phyloP scores from a whole-genome alignment of 2,329 filamentous ascomycete species.

The Cercospora citrullina region DNA sequence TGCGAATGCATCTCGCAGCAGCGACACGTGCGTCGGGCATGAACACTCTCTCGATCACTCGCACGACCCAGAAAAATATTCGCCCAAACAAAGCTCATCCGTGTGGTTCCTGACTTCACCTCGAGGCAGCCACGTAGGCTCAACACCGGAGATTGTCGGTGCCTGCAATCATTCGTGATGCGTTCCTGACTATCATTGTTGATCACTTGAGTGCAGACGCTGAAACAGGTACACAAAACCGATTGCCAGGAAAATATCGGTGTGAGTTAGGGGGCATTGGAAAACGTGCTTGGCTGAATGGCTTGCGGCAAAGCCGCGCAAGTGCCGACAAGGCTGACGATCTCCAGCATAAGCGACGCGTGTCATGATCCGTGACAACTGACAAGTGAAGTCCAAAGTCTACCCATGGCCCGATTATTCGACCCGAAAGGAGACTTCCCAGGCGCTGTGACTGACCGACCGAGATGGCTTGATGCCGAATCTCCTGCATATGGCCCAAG shows the following conservation, averaged over 20 bases:
- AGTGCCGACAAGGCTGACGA: slow-evolving; percentile 14
- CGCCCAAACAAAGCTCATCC: slow-evolving; percentile 3
- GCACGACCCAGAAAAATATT: neutral
- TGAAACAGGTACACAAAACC: slow-evolving; percentile 7
- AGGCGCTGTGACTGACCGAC: neutral
- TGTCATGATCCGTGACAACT: neutral
- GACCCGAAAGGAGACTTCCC: slow-evolving; percentile 1
- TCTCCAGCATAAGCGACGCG: neutral
- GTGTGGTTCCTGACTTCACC: slow-evolving; percentile 11
- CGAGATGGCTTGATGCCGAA: neutral
- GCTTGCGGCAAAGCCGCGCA: slow-evolving; percentile 9
- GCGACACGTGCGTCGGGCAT: neutral
- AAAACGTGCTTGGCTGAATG: slow-evolving; percentile 15
- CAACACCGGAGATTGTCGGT: slow-evolving; percentile 17
- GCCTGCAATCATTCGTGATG: neutral
- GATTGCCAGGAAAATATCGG: neutral
- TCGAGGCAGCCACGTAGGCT: slow-evolving; percentile 8
- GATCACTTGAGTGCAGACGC: slow-evolving; percentile 1
- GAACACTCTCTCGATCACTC: neutral
- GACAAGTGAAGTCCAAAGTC: neutral
- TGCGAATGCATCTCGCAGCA: neutral
- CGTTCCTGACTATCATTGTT: neutral
- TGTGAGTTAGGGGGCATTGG: neutral
- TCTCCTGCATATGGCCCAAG: neutral
- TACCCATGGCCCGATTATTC: neutral